Evolutionary conservation across 2,329 filamentous ascomycete genomes (phyloP).

Genomic region (Colletotrichum magnum): DNA sequence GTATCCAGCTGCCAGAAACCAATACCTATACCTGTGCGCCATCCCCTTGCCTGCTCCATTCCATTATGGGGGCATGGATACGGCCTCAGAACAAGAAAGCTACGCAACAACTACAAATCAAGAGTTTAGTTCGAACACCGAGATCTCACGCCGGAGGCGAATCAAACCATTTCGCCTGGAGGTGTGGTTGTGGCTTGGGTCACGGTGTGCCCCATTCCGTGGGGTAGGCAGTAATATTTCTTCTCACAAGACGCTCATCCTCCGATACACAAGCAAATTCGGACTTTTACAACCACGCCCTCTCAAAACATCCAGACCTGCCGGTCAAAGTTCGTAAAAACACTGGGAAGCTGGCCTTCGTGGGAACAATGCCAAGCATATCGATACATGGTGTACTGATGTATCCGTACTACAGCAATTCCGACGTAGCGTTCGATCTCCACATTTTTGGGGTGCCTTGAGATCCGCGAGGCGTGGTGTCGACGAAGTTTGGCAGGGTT

Average conservation of each 20-base stretch:
- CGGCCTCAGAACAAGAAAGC: not conserved
- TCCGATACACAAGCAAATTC: not conserved
- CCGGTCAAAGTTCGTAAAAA: slow-evolving; percentile 3
- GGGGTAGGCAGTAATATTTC: slow-evolving; percentile 6
- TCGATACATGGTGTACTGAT: not conserved
- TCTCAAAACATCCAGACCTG: not conserved
- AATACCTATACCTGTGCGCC: no score
- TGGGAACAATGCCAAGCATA: slow-evolving; percentile 1
- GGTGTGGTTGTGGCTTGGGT: slow-evolving; percentile 26
- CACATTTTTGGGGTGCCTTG: slow-evolving; percentile 6
- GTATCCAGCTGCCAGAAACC: not conserved
- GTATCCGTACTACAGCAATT: slow-evolving; percentile 6
- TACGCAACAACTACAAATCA: no score
- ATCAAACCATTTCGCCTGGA: not conserved
- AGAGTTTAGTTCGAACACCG: no score
- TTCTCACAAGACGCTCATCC: slow-evolving; percentile 4
- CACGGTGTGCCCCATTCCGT: slow-evolving; percentile 10
- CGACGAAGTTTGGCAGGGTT: slow-evolving; percentile 15
- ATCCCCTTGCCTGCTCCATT: not conserved
- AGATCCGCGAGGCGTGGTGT: slow-evolving; percentile 2
- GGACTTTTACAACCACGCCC: slow-evolving; percentile 24
- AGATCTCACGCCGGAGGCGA: no score
- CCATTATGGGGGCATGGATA: not conserved
- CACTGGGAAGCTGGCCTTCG: slow-evolving; percentile 3
- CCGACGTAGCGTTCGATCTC: not conserved